Conservation (phyloP, 2,329 filamentous ascomycete species). For the Xylariaceae sp. region DNA sequence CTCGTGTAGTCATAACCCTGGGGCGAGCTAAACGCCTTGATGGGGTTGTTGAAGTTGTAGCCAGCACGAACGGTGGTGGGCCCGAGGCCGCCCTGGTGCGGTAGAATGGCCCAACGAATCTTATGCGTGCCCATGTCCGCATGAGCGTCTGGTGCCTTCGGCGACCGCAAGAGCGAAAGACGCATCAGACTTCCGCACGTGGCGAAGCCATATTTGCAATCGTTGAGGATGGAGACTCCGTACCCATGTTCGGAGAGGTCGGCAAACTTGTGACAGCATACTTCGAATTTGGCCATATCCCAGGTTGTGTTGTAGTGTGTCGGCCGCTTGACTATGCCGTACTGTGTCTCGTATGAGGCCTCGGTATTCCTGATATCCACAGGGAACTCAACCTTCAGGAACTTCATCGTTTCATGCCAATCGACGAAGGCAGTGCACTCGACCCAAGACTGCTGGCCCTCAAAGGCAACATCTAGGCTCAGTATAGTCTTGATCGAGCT, state of each 20-base stretch:
- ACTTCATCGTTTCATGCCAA: slow-evolving; percentile 96
- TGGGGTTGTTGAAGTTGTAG: slow-evolving; percentile 84
- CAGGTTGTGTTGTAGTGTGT: slow-evolving; percentile 97
- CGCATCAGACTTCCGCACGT: slow-evolving; percentile 87
- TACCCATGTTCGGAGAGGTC: slow-evolving; percentile 85
- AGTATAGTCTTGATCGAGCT: slow-evolving; percentile 86
- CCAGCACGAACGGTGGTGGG: slow-evolving; percentile 73
- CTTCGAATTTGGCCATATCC: slow-evolving; percentile 98
- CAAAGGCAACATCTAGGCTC: slow-evolving; percentile 64
- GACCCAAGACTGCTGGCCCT: slow-evolving; percentile 62
- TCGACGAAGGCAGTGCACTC: slow-evolving; percentile 84
- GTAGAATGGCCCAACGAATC: slow-evolving; percentile 87
- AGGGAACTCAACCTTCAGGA: slow-evolving; percentile 97
- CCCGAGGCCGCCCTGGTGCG: slow-evolving; percentile 69
- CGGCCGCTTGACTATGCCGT: slow-evolving; percentile 78
- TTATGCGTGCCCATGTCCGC: slow-evolving; percentile 89
- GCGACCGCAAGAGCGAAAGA: slow-evolving; percentile 74
- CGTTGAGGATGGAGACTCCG: slow-evolving; percentile 88
- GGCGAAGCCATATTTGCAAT: slow-evolving; percentile 94
- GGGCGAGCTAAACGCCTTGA: slow-evolving; percentile 49
- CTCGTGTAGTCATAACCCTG: slow-evolving; percentile 28
- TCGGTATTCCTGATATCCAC: slow-evolving; percentile 87
- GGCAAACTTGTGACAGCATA: slow-evolving; percentile 92
- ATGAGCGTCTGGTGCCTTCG: slow-evolving; percentile 88
- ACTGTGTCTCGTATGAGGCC: slow-evolving; percentile 93